Evolutionary conservation across 768 basidiomycete species (phyloP), one percentile per base, ranked within the genome.

Genomic region (Suillus americanus): DNA sequence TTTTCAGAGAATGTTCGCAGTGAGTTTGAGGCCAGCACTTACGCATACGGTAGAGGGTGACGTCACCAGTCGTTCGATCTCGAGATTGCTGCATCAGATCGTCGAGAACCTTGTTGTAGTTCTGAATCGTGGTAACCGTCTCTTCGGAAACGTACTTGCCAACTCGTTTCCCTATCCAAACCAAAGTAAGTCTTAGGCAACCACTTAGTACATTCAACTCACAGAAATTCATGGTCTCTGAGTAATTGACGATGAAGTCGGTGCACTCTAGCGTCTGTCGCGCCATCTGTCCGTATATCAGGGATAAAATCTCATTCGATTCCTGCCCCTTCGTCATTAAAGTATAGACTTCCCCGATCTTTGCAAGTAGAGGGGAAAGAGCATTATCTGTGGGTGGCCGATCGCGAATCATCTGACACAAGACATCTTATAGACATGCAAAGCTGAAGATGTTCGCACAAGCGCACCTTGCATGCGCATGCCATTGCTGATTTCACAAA

Each of bases 221-320:
- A 74, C 73, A 53, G 37, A 73, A 70, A 40, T 60, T 70, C 50
- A 69, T 71, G 14, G 63, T 71, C 54, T 63, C 68, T n/a, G 72
- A 68, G 61, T 75, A 74, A 38, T 70, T 66, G 5, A 62, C 62
- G 37, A 74, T 72, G 40, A 75, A 75, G 61, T 72, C 70, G 0
- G 68, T 68, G 35, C 72, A 73, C 48, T 75, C 73, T 8, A 65
- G 65, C 0, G 68, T 70, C 55, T 73, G 69, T 25, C 66, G 57
- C 2, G 64, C 48, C 13, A 65, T 50, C 16, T 51, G 10, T 16
- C 28, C 20, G 16, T 53, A 50, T 38, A 50, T 30, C 10, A n/a
- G n/a, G n/a, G n/a, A n/a, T n/a, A n/a, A n/a, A n/a, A n/a, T n/a
- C n/a, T n/a, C 37, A 2, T 56, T 25, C 43, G n/a, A n/a, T 6